phyloP scores from a whole-genome alignment of 139 green algal genomes.

The Closterium sp. region DNA sequence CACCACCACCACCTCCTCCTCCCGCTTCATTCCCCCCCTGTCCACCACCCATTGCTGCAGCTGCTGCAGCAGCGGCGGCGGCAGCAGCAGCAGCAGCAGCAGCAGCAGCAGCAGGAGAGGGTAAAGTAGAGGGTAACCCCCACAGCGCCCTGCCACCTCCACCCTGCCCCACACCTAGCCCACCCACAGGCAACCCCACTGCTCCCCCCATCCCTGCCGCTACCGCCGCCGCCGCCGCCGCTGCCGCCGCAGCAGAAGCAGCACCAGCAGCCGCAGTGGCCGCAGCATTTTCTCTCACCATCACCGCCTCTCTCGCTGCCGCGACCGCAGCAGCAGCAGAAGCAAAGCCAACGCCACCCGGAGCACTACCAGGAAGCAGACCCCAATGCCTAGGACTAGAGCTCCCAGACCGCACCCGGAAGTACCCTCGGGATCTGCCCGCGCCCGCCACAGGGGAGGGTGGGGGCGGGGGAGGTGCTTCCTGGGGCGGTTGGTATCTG shows the following conservation, averaged over 20 bases:
- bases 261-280: no score
- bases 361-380: neutral
- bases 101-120: neutral
- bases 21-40: neutral
- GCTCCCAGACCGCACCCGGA: constrained; percentile 28
- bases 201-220: neutral
- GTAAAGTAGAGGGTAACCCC: neutral
- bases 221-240: neutral
- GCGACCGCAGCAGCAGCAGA: neutral
- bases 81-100: neutral
- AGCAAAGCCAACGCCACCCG: neutral
- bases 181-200: neutral
- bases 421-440: neutral
- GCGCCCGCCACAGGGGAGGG: constrained; percentile 32
- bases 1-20: neutral
- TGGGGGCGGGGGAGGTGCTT: constrained; percentile 33
- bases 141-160: neutral
- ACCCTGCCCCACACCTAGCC: neutral
- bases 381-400: constrained; percentile 35
- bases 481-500: constrained; percentile 12
- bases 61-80: neutral
- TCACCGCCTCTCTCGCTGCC: neutral
- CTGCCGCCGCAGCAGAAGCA: neutral
- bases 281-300: neutral
- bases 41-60: neutral